phyloP scores from a whole-genome alignment of 495 filamentous ascomycete genomes.

The Tirmania nivea region DNA sequence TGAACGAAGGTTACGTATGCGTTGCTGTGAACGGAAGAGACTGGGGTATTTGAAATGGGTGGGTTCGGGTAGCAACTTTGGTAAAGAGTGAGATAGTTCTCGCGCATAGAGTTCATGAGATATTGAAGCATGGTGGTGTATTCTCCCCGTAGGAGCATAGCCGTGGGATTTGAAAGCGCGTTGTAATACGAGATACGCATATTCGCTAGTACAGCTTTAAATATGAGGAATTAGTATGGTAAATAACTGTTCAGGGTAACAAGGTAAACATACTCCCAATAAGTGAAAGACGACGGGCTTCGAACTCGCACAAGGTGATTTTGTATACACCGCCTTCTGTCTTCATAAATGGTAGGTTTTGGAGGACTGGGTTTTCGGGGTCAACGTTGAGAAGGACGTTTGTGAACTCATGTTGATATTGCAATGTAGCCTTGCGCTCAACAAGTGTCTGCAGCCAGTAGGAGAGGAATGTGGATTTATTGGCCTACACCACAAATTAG shows the following conservation, averaged over 20 bases:
- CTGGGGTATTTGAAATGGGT: conserved; percentile 1
- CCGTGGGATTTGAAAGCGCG: conserved; percentile 17
- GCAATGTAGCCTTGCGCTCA: conserved; percentile 42
- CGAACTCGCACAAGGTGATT: conserved; percentile 34
- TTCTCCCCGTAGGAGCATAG: conserved; percentile 25
- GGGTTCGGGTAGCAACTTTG: conserved; percentile 8
- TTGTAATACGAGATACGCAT: conserved; percentile 35
- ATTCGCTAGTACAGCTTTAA: conserved; percentile 31
- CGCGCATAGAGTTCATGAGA: conserved; percentile 47
- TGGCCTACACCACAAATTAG: conserved; percentile 13
- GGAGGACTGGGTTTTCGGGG: conserved; percentile 28
- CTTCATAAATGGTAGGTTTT: conserved; percentile 38
- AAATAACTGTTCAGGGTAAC: neutral
- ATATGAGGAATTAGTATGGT: neutral
- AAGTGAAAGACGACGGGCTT: conserved; percentile 34
- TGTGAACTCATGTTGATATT: conserved; percentile 44
- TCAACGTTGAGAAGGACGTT: conserved; percentile 32
- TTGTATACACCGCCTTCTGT: conserved; percentile 16
- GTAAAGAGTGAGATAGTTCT: conserved; percentile 32
- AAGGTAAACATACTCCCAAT: conserved; percentile 27
- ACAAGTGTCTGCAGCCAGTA: conserved; percentile 41
- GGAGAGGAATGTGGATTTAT: conserved; percentile 29
- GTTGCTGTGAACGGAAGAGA: conserved; percentile 22
- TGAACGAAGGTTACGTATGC: conserved; percentile 49
- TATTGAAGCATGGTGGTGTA: conserved; percentile 33